Evolutionary conservation across 495 filamentous ascomycete genomes (phyloP), one percentile per base, ranked within the genome.

Genomic region (Pseudotulostoma volvatum): DNA sequence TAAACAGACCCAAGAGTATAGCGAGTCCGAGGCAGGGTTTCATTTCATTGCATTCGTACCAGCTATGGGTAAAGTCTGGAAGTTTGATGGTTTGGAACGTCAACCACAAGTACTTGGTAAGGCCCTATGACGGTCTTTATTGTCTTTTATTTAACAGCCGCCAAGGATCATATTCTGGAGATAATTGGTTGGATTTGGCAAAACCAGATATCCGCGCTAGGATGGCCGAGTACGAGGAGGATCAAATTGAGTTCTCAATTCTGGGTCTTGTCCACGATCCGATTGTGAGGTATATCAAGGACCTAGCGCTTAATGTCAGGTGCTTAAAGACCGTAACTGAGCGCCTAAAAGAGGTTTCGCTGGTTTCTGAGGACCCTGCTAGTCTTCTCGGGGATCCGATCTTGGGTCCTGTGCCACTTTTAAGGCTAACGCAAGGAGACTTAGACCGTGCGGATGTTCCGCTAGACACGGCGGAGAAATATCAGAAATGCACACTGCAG

Each of bases 41-140:
- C 90, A 97, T 49, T 97, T 88, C 53, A 80, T 93, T 44, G 86
- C 85, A 3, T 93, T 82, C 50, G 77, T 95, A 32, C 85, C 88
- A 9, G 69, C 79, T 13, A 64, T 73, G 30, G 75, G 72, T 4
- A 62, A 73, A 23, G 68, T 93, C 11, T 97, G 86, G 84, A 81
- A 84, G 44, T 76, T 97, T 4, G 90, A 97, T 51, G 90, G 90
- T 2, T 63, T 97, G 4, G 73, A 86, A 54, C 59, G 62, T 20
- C 71, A 76, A 44, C 90, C 90, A 9, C 66, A 76, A 31, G 68
- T 68, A 40, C 59, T 93, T 21, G 81, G 84, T 78, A 60, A 48
- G 62, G 53, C 15, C 23, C 40, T 7, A 16, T 9, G 17, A 37
- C n/a, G 34, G 17, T n/a, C 15, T n/a, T 7, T 25, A 19, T 9